Base-by-base conservation (phyloP, 2,329 filamentous ascomycete species). In the Trichothecium roseum region DNA sequence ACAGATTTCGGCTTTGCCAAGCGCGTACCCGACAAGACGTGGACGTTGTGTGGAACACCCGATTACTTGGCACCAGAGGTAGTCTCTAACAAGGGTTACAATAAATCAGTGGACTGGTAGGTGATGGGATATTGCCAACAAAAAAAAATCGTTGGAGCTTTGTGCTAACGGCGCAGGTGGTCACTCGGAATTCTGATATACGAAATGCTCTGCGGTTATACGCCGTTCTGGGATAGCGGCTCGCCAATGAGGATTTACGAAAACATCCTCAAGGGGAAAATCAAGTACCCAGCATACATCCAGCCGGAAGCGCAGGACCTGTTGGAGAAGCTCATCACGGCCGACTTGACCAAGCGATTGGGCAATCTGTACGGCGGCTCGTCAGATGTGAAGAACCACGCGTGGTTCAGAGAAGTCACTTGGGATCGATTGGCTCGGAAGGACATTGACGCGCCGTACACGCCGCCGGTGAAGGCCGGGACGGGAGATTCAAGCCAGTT, bases 161-260 rank as follows among this genome's bases (percentile, higher is more conserved):
- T n/a, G 32, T 32, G 34, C 35, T 40, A 38, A 42, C 34, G 14
- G 28, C 9, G 37, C 12, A 95, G 88, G 88, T 98, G 91, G 91
- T 96, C 89, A 36, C 72, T 98, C 39, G 91, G 91, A 31, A 96
- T 98, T 55, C 68, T 98, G 48, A 96, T 98, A 58, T 98, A 95
- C 59, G 91, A 98, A 69, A 98, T 98, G 91, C 75, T 98, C 27
- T 96, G 91, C 56, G 91, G 91, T 18, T 98, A 95, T 62, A 98
- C 91, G 5, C 91, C 91, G 5, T 98, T 98, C 68, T 98, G 91
- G 89, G 91, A 98, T 58, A 85, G 84, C 50, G 91, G 89, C 37
- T 94, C 86, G 30, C 89, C 91, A 3, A 94, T 98, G 77, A 95
- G 94, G 64, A 98, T 98, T 53, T 98, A 98, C 64, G 91, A 98